These are phyloP conservation scores for Apiospora phragmitis DNA, from an alignment of 2,329 filamentous ascomycete species.

Conservation along the genomic window DNA sequence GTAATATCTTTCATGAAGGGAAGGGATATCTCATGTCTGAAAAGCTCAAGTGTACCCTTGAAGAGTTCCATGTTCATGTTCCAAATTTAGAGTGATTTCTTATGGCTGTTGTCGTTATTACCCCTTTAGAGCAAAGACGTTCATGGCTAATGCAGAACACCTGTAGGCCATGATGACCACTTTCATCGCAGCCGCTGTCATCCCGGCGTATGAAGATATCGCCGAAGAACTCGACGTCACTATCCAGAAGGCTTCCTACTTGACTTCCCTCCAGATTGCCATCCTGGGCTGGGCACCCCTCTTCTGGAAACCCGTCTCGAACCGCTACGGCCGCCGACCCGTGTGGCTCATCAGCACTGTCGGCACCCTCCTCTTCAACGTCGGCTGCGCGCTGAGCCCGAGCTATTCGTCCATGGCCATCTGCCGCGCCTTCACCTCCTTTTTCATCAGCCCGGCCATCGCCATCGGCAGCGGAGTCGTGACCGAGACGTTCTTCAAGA, in stretches of 20 bases:
- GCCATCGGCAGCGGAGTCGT: conserved; percentile 59
- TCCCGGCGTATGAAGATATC: conserved; percentile 55
- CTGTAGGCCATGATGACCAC: conserved; percentile 51
- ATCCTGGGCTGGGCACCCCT: conserved; percentile 54
- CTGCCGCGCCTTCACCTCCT: conserved; percentile 52
- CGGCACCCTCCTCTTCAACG: conserved; percentile 48
- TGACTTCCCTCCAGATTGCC: conserved; percentile 56
- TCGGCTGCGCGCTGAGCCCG: conserved; percentile 52
- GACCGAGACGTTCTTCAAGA: conserved; percentile 58
- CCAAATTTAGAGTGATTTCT: too few species aligned
- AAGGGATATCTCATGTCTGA: too few species aligned
- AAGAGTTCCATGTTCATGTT: too few species aligned
- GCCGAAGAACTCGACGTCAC: conserved; percentile 48
- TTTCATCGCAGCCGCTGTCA: conserved; percentile 54
- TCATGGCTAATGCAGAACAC: background rate
- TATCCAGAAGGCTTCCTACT: conserved; percentile 51
- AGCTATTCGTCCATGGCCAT: conserved; percentile 50
- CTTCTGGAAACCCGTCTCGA: conserved; percentile 57
- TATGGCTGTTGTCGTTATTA: background rate
- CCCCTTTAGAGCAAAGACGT: background rate
- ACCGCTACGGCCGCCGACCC: conserved; percentile 53
- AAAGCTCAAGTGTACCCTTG: background rate
- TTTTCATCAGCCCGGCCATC: conserved; percentile 56
- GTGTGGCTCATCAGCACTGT: conserved; percentile 53
- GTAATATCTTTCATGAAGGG: too few species aligned